Evolutionary conservation across 148 eudicot species (phyloP).

Genomic region (Vaccinium vitisidaea): DNA sequence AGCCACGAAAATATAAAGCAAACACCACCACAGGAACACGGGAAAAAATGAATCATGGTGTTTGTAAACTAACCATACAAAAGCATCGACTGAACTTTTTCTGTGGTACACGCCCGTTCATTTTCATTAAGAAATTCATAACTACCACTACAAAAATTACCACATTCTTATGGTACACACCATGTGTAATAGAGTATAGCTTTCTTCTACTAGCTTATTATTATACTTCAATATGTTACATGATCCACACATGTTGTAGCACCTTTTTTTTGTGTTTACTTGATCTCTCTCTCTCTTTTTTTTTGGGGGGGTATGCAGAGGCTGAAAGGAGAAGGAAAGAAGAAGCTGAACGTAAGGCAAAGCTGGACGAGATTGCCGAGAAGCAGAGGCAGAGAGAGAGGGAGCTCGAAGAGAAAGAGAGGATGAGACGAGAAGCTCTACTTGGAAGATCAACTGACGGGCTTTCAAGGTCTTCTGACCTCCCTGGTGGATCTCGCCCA

Average conservation of each 20-base stretch:
- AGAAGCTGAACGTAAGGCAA: constrained; percentile 71
- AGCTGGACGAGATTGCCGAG: constrained; percentile 81
- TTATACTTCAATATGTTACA: not conserved
- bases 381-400: constrained; percentile 82
- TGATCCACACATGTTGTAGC: not conserved
- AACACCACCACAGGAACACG: not conserved
- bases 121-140: not conserved
- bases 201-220: not conserved
- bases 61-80: not conserved
- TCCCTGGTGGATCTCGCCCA: constrained; percentile 30
- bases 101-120: not conserved
- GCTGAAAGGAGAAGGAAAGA: constrained; percentile 74
- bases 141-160: not conserved
- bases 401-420: constrained; percentile 80
- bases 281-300: not conserved
- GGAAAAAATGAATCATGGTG: not conserved
- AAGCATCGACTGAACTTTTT: not conserved
- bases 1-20: not conserved
- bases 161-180: not conserved
- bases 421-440: constrained; percentile 48
- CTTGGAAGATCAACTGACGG: constrained; percentile 31
- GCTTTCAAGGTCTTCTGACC: constrained; percentile 30
- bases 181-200: not conserved
- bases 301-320: constrained; percentile 47
- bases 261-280: not conserved